A percentile compares a stretch with the other conserved stretches of the same genome.
Evolutionary conservation across 225 moss, liverwort and hornwort species (phyloP).

Genomic region (Rhytidiadelphus loreus): DNA sequence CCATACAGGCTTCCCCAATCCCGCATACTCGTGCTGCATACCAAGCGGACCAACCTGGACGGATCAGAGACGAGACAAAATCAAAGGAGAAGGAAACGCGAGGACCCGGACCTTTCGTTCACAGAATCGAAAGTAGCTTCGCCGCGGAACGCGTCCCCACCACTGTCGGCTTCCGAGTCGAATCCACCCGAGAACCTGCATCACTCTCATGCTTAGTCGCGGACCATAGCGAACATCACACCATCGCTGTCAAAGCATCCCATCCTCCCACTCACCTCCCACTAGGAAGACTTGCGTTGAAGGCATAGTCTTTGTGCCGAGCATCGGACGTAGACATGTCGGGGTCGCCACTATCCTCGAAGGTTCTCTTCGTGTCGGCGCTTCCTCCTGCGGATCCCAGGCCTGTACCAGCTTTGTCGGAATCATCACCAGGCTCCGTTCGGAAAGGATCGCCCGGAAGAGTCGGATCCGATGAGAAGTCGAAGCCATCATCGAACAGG

Average conservation of each 20-base stretch:
- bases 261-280: slow-evolving; percentile 42
- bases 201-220: background rate
- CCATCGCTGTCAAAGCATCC: background rate
- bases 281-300: slow-evolving; percentile 48
- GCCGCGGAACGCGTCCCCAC: slow-evolving; percentile 50
- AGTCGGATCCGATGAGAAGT: slow-evolving; percentile 50
- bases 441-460: slow-evolving; percentile 24
- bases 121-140: slow-evolving; percentile 59
- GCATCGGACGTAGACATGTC: slow-evolving; percentile 39
- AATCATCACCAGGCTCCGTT: slow-evolving; percentile 26
- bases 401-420: slow-evolving; percentile 9
- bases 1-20: background rate
- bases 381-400: slow-evolving; percentile 37
- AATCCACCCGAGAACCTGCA: slow-evolving; percentile 61
- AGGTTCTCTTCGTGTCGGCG: slow-evolving; percentile 39
- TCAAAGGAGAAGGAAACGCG: background rate
- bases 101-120: slow-evolving; percentile 41
- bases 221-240: background rate
- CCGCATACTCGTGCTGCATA: background rate
- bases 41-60: background rate
- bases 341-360: slow-evolving; percentile 42
- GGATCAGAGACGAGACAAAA: background rate
- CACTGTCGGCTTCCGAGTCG: slow-evolving; percentile 40
- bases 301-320: slow-evolving; percentile 37
- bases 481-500: slow-evolving; percentile 54